A percentile compares a stretch with the other conserved stretches of the same genome.
Conservation (phyloP, 768 basidiomycete genomes). For the Auriculariales sp. region DNA sequence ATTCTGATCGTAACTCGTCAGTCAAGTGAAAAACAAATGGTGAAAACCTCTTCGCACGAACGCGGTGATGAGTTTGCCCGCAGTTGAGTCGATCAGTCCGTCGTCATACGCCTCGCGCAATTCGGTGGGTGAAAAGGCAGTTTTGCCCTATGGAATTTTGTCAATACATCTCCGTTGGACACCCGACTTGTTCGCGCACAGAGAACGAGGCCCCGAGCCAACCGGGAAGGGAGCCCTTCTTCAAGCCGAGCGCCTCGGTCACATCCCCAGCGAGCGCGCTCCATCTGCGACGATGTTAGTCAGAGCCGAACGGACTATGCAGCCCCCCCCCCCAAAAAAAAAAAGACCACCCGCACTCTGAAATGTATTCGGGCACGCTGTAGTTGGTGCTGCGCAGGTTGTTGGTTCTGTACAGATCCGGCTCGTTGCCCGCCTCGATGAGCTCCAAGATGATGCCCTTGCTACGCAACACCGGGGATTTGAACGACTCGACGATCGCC, state of each 20-base stretch:
- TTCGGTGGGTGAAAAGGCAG: no score
- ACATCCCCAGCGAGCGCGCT: not conserved
- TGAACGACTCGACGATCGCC: conserved; percentile 27
- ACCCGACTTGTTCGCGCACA: no score
- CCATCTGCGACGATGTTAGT: not conserved
- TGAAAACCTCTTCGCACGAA: conserved; percentile 24
- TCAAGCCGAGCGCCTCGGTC: not conserved
- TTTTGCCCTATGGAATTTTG: no score
- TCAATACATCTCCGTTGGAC: no score
- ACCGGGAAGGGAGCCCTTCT: not conserved
- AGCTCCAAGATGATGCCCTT: conserved; percentile 35
- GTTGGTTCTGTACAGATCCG: conserved; percentile 39
- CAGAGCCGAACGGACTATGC: not conserved
- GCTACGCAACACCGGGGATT: conserved; percentile 20
- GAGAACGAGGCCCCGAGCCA: not conserved
- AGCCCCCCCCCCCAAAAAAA: no score
- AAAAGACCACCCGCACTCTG: conserved; percentile 25
- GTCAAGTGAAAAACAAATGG: not conserved
- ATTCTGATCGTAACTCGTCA: conserved; percentile 20
- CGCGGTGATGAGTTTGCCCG: conserved; percentile 40
- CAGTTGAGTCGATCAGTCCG: conserved; percentile 31
- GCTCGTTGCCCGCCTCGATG: conserved; percentile 34
- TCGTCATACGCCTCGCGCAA: conserved; percentile 34
- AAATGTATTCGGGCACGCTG: conserved; percentile 29
- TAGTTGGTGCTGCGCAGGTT: conserved; percentile 25